These are phyloP conservation scores for Apiospora pterosperma DNA, from an alignment of 2,329 filamentous ascomycete species.

Conservation along the genomic window DNA sequence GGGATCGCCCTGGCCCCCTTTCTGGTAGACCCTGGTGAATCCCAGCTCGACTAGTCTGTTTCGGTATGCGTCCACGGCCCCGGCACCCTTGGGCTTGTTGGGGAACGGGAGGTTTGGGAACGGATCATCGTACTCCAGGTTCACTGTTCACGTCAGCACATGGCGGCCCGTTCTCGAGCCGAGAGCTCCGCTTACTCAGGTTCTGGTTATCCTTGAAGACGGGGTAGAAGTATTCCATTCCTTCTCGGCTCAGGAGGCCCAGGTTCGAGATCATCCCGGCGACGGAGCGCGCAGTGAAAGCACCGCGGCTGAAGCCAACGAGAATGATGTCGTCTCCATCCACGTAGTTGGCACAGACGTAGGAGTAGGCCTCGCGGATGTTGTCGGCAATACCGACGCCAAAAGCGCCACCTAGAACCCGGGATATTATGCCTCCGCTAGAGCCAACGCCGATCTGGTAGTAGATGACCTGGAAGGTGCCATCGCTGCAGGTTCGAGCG, in stretches of 20 bases:
- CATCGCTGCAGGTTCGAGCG: constrained; percentile 46
- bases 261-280: constrained; percentile 49
- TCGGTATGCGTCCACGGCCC: constrained; percentile 40
- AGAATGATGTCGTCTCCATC: constrained; percentile 55
- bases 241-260: constrained; percentile 49
- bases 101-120: constrained; percentile 45
- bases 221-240: constrained; percentile 51
- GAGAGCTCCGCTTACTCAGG: constrained; percentile 28
- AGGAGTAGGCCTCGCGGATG: constrained; percentile 60
- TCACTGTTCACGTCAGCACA: constrained; percentile 18
- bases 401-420: constrained; percentile 51
- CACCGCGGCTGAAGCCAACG: constrained; percentile 55
- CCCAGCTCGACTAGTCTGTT: constrained; percentile 39
- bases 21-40: constrained; percentile 39
- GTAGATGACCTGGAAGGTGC: constrained; percentile 54
- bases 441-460: constrained; percentile 62
- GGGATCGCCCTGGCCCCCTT: constrained; percentile 30
- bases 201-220: constrained; percentile 56
- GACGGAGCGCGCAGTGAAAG: constrained; percentile 55
- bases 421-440: constrained; percentile 44
- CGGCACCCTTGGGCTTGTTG: constrained; percentile 43
- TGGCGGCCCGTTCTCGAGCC: not conserved
- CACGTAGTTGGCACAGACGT: constrained; percentile 59
- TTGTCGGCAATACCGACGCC: constrained; percentile 53
- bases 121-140: constrained; percentile 40